phyloP scores from a whole-genome alignment of 345 rosid species.

The Eucalyptus curtisii region DNA sequence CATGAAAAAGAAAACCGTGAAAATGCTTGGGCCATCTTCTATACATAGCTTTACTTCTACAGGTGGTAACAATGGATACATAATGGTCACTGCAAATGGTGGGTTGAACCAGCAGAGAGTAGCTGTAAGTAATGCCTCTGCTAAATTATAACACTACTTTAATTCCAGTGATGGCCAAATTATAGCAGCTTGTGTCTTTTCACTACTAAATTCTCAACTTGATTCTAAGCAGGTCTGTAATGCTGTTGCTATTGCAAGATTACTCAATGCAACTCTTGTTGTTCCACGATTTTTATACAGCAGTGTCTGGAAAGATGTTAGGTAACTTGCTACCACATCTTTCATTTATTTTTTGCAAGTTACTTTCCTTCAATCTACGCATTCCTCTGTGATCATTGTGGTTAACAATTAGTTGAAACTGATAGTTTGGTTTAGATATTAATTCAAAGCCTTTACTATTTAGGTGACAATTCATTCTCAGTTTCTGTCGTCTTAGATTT shows the following conservation, averaged over 20 bases:
- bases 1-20: not conserved
- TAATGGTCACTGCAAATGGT: slow-evolving; percentile 92
- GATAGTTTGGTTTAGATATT: not conserved
- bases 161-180: not conserved
- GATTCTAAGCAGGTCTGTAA: slow-evolving; percentile 65
- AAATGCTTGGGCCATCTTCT: not conserved
- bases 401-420: not conserved
- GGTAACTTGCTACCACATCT: slow-evolving; percentile 32
- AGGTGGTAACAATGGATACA: slow-evolving; percentile 87
- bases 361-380: not conserved
- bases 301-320: slow-evolving; percentile 86
- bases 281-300: slow-evolving; percentile 90
- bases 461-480: not conserved
- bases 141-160: not conserved
- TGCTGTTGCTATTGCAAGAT: slow-evolving; percentile 73
- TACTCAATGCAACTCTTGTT: slow-evolving; percentile 84
- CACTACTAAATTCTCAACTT: not conserved
- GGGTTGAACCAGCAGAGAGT: slow-evolving; percentile 97
- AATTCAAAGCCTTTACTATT: not conserved
- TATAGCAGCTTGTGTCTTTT: not conserved
- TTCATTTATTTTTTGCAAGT: not conserved
- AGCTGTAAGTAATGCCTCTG: slow-evolving; percentile 52
- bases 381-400: not conserved
- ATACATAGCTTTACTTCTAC: not conserved
- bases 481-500: not conserved